Evolutionary conservation across 108 stramenopile species (phyloP).

Genomic region (Cyclotella sp.): DNA sequence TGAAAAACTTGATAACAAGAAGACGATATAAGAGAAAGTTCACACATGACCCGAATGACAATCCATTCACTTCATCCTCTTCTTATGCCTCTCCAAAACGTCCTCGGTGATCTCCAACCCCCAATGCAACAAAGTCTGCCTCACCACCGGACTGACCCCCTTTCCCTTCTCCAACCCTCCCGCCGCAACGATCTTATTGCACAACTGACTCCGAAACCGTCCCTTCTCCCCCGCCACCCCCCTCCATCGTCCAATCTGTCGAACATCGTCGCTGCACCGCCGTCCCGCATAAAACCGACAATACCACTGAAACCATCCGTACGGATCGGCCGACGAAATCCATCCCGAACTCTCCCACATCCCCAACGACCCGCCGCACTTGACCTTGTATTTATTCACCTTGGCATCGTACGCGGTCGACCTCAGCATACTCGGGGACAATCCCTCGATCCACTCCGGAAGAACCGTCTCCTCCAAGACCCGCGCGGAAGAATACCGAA

Average conservation of each 20-base stretch:
- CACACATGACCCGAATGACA: not conserved
- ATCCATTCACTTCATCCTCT: slow-evolving; percentile 31
- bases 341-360: slow-evolving; percentile 95
- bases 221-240: slow-evolving; percentile 89
- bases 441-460: slow-evolving; percentile 80
- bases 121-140: slow-evolving; percentile 97
- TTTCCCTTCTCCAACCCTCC: slow-evolving; percentile 51
- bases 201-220: slow-evolving; percentile 91
- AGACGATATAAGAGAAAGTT: not conserved
- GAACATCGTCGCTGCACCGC: slow-evolving; percentile 80
- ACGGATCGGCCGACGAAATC: slow-evolving; percentile 91
- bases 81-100: slow-evolving; percentile 69
- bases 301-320: slow-evolving; percentile 99
- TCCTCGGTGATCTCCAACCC: slow-evolving; percentile 88
- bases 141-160: slow-evolving; percentile 91
- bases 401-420: slow-evolving; percentile 65
- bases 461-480: slow-evolving; percentile 69
- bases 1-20: not conserved
- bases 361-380: slow-evolving; percentile 92
- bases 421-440: slow-evolving; percentile 65
- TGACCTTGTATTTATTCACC: slow-evolving; percentile 91
- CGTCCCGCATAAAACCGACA: slow-evolving; percentile 95
- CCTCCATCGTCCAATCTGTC: slow-evolving; percentile 90
- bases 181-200: slow-evolving; percentile 89
- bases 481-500: slow-evolving; percentile 66